Conservation (phyloP, 352 stramenopile genomes). For the Hyphochytrium catenoides region DNA sequence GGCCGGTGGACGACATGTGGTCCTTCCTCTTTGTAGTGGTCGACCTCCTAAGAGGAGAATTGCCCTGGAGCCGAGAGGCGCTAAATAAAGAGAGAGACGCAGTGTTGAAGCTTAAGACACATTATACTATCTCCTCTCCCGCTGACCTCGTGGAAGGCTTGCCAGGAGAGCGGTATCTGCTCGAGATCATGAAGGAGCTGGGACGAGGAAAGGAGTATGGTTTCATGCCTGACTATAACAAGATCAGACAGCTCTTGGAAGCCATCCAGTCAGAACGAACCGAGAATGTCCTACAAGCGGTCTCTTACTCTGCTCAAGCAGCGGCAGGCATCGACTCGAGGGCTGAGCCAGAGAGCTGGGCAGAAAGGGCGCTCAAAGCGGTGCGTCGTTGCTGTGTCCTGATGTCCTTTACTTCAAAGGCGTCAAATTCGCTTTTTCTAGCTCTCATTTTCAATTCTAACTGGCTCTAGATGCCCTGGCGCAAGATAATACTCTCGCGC, state of each 20-base stretch:
- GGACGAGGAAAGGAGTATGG: constrained; percentile 39
- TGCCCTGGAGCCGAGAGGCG: constrained; percentile 47
- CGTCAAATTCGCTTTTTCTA: not conserved
- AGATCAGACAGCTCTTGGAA: constrained; percentile 16
- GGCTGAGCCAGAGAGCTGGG: constrained; percentile 7
- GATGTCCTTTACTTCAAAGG: not conserved
- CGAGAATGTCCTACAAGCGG: too few relatives aligned
- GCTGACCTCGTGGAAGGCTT: constrained; percentile 39
- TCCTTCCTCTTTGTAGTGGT: constrained; percentile 68
- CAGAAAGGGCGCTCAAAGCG: constrained; percentile 20
- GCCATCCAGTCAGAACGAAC: constrained; percentile 14
- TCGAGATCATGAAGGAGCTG: constrained; percentile 48
- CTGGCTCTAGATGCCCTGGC: too few relatives aligned
- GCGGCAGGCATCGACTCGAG: constrained; percentile 14
- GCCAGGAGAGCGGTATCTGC: constrained; percentile 26
- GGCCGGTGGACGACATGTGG: constrained; percentile 58
- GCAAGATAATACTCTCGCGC: too few relatives aligned
- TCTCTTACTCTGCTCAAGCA: constrained; percentile 19
- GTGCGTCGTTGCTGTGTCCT: constrained; percentile 8
- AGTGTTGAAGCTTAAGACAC: constrained; percentile 47
- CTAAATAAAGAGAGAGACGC: constrained; percentile 55
- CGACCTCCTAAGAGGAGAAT: constrained; percentile 54
- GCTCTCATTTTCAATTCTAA: too few relatives aligned
- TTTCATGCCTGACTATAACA: constrained; percentile 36
- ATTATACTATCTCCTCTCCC: constrained; percentile 44